These are phyloP conservation scores for Graphium sp. DNA, from an alignment of 2,329 filamentous ascomycete genomes.

Conservation along the genomic window DNA sequence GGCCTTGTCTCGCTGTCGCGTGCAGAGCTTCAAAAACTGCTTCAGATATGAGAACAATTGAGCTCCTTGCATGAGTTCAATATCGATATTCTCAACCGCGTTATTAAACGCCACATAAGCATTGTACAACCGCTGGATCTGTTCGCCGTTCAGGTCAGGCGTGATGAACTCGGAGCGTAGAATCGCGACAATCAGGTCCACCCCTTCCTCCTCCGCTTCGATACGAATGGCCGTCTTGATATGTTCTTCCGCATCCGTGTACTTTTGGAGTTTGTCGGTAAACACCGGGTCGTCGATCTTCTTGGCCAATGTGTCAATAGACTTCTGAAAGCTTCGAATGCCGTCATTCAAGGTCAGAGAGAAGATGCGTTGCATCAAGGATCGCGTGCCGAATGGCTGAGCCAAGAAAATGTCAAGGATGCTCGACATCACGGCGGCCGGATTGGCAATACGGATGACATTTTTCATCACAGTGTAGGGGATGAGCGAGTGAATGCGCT, in stretches of 20 bases:
- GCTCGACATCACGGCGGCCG: conserved; percentile 90
- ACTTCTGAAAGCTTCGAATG: conserved; percentile 69
- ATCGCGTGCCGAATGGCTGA: conserved; percentile 81
- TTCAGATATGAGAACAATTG: conserved; percentile 91
- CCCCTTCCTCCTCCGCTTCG: conserved; percentile 55
- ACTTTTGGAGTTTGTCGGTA: conserved; percentile 66
- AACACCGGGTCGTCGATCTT: conserved; percentile 75
- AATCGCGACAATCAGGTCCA: conserved; percentile 76
- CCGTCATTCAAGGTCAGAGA: conserved; percentile 82
- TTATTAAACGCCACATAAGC: conserved; percentile 93
- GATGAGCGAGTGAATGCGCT: conserved; percentile 84
- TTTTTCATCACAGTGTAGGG: conserved; percentile 92
- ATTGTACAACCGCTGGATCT: conserved; percentile 78
- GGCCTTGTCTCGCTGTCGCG: conserved; percentile 79
- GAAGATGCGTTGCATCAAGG: conserved; percentile 87
- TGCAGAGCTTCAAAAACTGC: conserved; percentile 82
- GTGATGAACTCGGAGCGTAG: conserved; percentile 62
- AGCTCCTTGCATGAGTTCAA: conserved; percentile 78
- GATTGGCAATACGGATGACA: conserved; percentile 90
- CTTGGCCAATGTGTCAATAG: conserved; percentile 58
- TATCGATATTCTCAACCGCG: conserved; percentile 81
- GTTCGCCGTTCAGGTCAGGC: conserved; percentile 53
- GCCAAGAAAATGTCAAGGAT: conserved; percentile 90
- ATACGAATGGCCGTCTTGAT: conserved; percentile 57
- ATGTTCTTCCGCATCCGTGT: conserved; percentile 57